Evolutionary conservation across 2,329 filamentous ascomycete species (phyloP), one percentile per base, ranked within the genome.

Genomic region (Fusarium foetens): DNA sequence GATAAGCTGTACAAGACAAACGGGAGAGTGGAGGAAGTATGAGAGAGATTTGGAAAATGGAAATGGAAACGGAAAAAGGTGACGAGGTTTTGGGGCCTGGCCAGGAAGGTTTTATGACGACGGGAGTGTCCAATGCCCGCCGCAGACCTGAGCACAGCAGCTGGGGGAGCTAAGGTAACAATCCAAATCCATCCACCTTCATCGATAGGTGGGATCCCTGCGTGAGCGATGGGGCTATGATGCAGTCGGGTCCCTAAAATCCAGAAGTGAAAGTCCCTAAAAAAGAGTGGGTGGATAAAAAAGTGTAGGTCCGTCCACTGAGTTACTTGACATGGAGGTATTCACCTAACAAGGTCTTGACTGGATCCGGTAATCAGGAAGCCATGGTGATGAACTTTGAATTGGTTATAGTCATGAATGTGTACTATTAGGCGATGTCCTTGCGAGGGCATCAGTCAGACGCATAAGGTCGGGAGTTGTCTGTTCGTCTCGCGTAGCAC

Each of bases 51-150:
- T 76, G 64, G 43, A 68, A 65, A 58, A 66, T 39, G 51, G 51
- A n/a, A 66, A 58, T 58, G 59, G 33, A 63, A 66, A 59, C 36
- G 62, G 53, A 41, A 66, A 66, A 62, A 76, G 73, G 68, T 75
- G 70, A 75, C 64, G 74, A 73, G 60, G 70, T 72, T 69, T 57
- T 61, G 66, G 53, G 66, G 68, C 70, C 54, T 70, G 62, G 43
- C 45, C 66, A 33, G 38, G 54, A 77, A 73, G 76, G 76, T 77
- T 77, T 77, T 77, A 77, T 77, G 76, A 77, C 76, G 73, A 66
- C 53, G 64, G 62, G 64, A 77, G 73, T 57, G 74, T 72, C 67
- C 68, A 68, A 72, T 62, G 66, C 58, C 65, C 63, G 33, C 61
- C 27, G 39, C 43, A 68, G 58, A 66, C 48, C 43, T 58, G 25